Conservation (phyloP, 140 eudicot species). For the Flaveria floridana region DNA sequence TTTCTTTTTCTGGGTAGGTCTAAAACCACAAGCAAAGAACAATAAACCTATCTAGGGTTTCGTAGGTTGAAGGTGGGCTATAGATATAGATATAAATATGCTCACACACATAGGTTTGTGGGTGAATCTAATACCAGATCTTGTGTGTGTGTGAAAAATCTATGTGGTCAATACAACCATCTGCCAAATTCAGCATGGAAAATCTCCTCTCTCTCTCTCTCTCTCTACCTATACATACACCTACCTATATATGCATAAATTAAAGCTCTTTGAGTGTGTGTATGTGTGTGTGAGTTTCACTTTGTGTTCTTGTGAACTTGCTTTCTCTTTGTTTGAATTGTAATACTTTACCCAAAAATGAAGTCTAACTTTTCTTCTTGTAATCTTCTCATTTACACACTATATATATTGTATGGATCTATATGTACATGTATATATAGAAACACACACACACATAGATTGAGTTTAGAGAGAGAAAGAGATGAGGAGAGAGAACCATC, state of each 20-base stretch:
- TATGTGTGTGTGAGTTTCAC: constrained; percentile 8
- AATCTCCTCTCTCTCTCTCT: neutral
- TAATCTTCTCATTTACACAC: constrained; percentile 34
- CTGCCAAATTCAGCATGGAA: constrained; percentile 52
- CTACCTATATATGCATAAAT: neutral
- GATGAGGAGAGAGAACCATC: constrained; percentile 52
- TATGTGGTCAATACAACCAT: constrained; percentile 27
- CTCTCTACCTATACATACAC: constrained; percentile 6
- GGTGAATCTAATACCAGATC: constrained; percentile 37
- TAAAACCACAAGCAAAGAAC: constrained; percentile 37
- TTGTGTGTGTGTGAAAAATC: constrained; percentile 31
- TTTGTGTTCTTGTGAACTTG: constrained; percentile 24
- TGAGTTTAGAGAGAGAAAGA: constrained; percentile 29
- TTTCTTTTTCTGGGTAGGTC: constrained; percentile 35
- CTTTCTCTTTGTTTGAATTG: constrained; percentile 33
- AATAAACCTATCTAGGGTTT: constrained; percentile 43
- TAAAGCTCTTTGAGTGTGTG: neutral
- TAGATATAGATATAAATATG: constrained; percentile 11
- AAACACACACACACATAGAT: neutral
- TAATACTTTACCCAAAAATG: constrained; percentile 34
- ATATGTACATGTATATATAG: neutral
- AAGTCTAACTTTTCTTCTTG: constrained; percentile 24
- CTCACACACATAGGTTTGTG: constrained; percentile 15
- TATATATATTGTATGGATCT: neutral
- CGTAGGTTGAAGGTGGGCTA: constrained; percentile 30